Evolutionary conservation across 129 eudicot genomes (phyloP).

Genomic region (Calendula officinalis): DNA sequence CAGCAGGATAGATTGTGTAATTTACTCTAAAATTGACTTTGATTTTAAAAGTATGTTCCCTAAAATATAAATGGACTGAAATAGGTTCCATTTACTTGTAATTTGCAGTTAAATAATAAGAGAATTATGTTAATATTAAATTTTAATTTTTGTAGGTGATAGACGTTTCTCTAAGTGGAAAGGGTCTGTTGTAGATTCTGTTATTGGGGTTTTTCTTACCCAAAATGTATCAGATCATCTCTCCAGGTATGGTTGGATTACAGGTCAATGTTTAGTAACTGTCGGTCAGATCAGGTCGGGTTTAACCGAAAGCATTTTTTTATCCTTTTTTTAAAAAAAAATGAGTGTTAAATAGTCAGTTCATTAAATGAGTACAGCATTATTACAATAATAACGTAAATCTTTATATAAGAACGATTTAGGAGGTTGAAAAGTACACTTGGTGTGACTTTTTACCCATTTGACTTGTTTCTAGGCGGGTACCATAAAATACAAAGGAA

Average conservation of each 20-base stretch:
- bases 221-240: slow-evolving; percentile 99
- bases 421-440: not conserved
- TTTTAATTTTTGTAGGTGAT: slow-evolving; percentile 57
- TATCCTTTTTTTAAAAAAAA: slow-evolving; percentile 5
- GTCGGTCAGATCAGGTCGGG: not conserved
- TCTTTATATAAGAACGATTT: not conserved
- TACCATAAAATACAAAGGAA: no score
- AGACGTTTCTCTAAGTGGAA: slow-evolving; percentile 96
- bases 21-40: not conserved
- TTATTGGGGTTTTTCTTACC: slow-evolving; percentile 93
- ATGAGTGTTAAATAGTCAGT: no score
- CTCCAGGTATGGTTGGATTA: slow-evolving; percentile 56
- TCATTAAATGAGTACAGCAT: not conserved
- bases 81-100: not conserved
- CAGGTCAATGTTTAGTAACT: not conserved
- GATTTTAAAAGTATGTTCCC: not conserved
- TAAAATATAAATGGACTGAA: not conserved
- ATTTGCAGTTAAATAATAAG: not conserved
- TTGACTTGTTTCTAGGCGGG: not conserved
- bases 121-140: slow-evolving; percentile 12
- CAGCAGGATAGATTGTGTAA: not conserved
- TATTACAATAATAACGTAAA: slow-evolving; percentile 1
- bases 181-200: slow-evolving; percentile 96
- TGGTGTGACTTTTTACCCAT: not conserved
- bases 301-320: not conserved